Evolutionary conservation across 2,329 filamentous ascomycete genomes (phyloP).

Genomic region (Ustulina deusta): DNA sequence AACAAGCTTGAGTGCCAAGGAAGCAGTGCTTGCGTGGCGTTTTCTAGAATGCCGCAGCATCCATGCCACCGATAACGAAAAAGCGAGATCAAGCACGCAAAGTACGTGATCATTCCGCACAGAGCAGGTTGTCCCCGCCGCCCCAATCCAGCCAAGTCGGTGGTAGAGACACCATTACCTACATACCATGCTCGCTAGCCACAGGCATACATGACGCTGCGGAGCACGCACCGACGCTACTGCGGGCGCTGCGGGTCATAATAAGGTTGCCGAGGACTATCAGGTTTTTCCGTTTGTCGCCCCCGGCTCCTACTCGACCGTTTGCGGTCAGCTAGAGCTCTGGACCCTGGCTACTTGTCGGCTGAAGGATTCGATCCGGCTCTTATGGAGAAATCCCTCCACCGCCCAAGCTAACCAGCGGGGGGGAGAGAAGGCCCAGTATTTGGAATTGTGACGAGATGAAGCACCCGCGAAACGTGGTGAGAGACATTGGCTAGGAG

Average conservation of each 20-base stretch:
- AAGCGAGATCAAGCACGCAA: constrained; percentile 35
- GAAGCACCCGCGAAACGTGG: constrained; percentile 37
- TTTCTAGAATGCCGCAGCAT: constrained; percentile 36
- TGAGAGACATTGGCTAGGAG: constrained; percentile 26
- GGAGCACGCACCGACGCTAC: constrained; percentile 29
- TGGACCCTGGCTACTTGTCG: constrained; percentile 31
- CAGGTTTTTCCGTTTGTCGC: constrained; percentile 16
- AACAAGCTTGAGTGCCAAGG: constrained; percentile 39
- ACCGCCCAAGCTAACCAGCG: constrained; percentile 27
- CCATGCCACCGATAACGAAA: constrained; percentile 38
- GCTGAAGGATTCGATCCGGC: constrained; percentile 39
- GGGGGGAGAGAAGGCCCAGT: background rate
- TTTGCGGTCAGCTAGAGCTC: constrained; percentile 24
- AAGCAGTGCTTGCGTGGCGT: constrained; percentile 28
- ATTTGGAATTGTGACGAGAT: constrained; percentile 39
- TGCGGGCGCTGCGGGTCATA: constrained; percentile 35
- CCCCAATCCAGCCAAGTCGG: background rate
- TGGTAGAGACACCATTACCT: constrained; percentile 26
- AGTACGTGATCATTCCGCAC: constrained; percentile 27
- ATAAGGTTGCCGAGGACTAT: constrained; percentile 37
- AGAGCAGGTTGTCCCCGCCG: constrained; percentile 14
- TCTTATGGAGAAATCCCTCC: constrained; percentile 31
- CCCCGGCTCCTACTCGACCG: constrained; percentile 22
- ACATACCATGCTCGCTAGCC: too few species aligned
- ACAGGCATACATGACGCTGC: constrained; percentile 13